Conservation (phyloP, 352 stramenopile species). For the Phytophthora brassicae region DNA sequence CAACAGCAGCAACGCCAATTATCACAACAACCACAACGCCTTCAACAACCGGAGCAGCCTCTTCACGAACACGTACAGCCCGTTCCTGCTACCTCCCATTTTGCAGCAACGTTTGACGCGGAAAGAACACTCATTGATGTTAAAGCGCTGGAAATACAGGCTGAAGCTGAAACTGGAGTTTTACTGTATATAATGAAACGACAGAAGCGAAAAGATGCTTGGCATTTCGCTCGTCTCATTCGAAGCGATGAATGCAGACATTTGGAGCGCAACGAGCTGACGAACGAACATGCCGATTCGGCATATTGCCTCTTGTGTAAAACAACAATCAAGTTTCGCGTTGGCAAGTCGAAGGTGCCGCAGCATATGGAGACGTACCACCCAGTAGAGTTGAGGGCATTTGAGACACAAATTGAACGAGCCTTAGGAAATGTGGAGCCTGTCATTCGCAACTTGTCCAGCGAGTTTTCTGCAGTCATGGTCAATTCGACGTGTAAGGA, state of each 20-base stretch:
- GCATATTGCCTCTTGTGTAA: conserved; percentile 5
- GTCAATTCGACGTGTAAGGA: neutral
- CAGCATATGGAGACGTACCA: conserved; percentile 1
- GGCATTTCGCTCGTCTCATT: conserved; percentile 2
- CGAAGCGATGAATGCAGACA: neutral
- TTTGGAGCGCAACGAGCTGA: neutral
- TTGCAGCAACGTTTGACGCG: no score
- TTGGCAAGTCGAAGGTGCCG: conserved; percentile 8
- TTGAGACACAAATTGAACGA: neutral
- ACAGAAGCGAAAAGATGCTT: conserved; percentile 7
- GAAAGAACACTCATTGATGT: neutral
- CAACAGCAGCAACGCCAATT: no score
- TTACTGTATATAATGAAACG: conserved; percentile 1
- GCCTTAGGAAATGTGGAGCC: neutral
- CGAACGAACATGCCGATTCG: conserved; percentile 1
- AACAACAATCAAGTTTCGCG: neutral
- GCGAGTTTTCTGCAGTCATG: neutral
- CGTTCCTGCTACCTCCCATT: no score
- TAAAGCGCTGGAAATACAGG: neutral
- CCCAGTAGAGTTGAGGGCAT: neutral
- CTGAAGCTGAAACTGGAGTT: neutral
- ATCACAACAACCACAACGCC: no score
- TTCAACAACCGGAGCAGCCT: no score
- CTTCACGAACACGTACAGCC: no score
- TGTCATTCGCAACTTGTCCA: neutral